A percentile compares a stretch with the other conserved stretches of the same genome.
These are phyloP conservation scores for Fusarium sp. DNA, from an alignment of 2,329 filamentous ascomycete species.

Conservation along the genomic window DNA sequence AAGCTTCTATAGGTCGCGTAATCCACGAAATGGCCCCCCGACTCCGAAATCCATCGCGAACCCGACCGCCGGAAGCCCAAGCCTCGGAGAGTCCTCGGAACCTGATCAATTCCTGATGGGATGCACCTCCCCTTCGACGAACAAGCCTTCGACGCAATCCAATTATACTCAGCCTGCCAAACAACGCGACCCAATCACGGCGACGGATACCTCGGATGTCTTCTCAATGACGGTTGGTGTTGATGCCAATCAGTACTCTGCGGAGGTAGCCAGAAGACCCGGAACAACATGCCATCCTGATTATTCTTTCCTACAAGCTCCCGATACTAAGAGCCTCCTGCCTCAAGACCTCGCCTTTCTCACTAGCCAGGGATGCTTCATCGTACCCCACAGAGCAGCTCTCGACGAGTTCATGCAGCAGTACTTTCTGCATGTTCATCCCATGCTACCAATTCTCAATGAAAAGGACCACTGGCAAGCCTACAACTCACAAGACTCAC, in stretches of 20 bases:
- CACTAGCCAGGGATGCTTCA: constrained; percentile 41
- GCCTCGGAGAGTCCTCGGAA: not conserved
- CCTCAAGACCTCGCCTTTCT: constrained; percentile 43
- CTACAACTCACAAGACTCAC: constrained; percentile 29
- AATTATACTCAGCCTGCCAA: not conserved
- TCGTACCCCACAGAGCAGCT: constrained; percentile 35
- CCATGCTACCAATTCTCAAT: constrained; percentile 43
- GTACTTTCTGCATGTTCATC: constrained; percentile 46
- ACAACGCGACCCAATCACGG: not conserved
- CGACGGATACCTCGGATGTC: not conserved
- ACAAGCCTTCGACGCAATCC: not conserved
- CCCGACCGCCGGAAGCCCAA: not conserved
- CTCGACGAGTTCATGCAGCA: constrained; percentile 45
- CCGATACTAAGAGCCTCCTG: constrained; percentile 32
- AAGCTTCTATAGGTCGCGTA: constrained; percentile 10
- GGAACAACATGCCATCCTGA: constrained; percentile 28
- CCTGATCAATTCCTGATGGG: not conserved
- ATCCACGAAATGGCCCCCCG: not conserved
- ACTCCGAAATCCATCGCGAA: constrained; percentile 4
- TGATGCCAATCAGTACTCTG: not conserved
- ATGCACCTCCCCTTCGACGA: not conserved
- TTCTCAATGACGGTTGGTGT: not conserved
- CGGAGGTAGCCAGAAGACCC: not conserved
- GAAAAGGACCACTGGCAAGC: constrained; percentile 41
- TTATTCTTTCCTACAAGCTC: constrained; percentile 39